phyloP scores from a whole-genome alignment of 495 filamentous ascomycete genomes.

The Opeltia flavorubescens region DNA sequence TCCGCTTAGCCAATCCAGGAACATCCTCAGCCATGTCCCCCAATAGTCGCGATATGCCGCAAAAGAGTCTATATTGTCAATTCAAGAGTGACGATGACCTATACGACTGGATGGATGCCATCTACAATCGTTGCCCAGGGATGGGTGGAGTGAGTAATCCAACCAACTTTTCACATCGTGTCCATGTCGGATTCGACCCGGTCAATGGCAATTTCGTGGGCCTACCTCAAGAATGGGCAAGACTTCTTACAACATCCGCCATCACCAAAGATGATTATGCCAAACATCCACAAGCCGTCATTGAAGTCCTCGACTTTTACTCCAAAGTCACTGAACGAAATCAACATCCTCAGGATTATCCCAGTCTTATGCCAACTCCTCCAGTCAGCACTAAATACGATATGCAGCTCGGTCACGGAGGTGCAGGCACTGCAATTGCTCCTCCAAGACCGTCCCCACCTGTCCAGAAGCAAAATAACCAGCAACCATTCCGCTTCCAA shows the following conservation, averaged over 20 bases:
- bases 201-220: constrained; percentile 86
- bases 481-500: constrained; percentile 17
- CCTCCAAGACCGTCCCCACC: constrained; percentile 62
- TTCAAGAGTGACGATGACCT: constrained; percentile 91
- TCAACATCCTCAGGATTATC: constrained; percentile 64
- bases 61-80: constrained; percentile 70
- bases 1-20: constrained; percentile 49
- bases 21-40: constrained; percentile 37
- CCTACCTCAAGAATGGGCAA: constrained; percentile 90
- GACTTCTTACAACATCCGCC: constrained; percentile 82
- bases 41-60: constrained; percentile 55
- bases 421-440: constrained; percentile 52
- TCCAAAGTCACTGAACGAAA: constrained; percentile 82
- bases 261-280: constrained; percentile 97
- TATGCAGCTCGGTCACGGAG: constrained; percentile 49
- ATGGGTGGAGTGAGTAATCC: constrained; percentile 98
- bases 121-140: constrained; percentile 88
- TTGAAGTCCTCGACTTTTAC: constrained; percentile 96
- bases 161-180: constrained; percentile 89
- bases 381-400: constrained; percentile 40
- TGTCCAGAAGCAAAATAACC: constrained; percentile 29
- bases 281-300: constrained; percentile 94
- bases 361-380: constrained; percentile 56
- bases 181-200: constrained; percentile 95
- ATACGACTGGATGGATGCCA: constrained; percentile 96